A percentile compares a stretch with the other conserved stretches of the same genome.
phyloP scores from a whole-genome alignment of 2,329 filamentous ascomycete species.

The Fusarium verticillioides region DNA sequence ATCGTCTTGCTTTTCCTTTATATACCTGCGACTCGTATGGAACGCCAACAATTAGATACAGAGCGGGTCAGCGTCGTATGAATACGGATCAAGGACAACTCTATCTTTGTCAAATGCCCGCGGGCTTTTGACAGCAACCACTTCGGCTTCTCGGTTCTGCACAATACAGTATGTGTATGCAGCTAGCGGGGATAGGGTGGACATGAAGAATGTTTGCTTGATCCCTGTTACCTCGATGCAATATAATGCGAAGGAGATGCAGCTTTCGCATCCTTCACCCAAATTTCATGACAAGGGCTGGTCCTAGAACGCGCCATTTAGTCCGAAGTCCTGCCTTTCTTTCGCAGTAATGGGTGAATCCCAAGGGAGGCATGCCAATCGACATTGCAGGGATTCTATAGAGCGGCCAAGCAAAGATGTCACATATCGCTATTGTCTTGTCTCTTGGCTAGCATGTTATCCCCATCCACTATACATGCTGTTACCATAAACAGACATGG shows the following conservation, averaged over 20 bases:
- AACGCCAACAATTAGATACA: neutral
- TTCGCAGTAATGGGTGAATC: too few relatives aligned
- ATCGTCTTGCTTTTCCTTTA: slow-evolving; percentile 1
- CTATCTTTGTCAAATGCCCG: neutral
- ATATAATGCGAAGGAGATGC: neutral
- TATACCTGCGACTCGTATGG: neutral
- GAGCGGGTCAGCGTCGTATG: neutral
- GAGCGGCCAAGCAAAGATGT: neutral
- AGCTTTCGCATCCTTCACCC: neutral
- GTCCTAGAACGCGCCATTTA: slow-evolving; percentile 8
- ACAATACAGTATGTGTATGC: neutral
- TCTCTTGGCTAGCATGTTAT: neutral
- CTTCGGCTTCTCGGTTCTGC: neutral
- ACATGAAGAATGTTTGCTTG: slow-evolving; percentile 3
- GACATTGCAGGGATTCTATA: neutral
- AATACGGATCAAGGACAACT: neutral
- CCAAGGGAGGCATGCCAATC: neutral
- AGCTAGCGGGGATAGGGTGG: slow-evolving; percentile 11
- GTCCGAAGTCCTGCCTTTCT: neutral
- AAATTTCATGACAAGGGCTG: neutral
- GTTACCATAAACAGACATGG: neutral
- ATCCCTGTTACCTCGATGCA: slow-evolving; percentile 5
- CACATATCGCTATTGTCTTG: neutral
- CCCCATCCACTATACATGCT: neutral
- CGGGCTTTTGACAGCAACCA: neutral